These are phyloP conservation scores for Phoma sp. DNA, from an alignment of 2,329 filamentous ascomycete species.

Conservation along the genomic window DNA sequence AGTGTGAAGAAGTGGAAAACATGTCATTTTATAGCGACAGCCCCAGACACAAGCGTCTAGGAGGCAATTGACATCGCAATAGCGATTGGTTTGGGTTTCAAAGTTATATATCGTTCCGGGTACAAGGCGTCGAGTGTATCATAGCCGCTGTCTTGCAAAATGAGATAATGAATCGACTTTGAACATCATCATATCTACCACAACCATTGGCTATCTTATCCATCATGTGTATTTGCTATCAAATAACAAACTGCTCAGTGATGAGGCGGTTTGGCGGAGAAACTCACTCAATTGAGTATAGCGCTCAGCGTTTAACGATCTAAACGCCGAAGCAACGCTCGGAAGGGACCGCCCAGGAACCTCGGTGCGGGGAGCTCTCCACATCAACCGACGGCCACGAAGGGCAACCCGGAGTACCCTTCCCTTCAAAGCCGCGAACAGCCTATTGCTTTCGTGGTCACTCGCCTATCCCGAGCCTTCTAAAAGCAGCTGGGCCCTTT, in stretches of 20 bases:
- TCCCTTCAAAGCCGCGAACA: constrained; percentile 24
- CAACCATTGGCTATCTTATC: background rate
- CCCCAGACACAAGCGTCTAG: constrained; percentile 23
- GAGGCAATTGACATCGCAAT: constrained; percentile 16
- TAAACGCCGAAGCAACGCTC: constrained; percentile 4
- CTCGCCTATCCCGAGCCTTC: background rate
- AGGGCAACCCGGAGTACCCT: constrained; percentile 23
- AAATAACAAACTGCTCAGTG: background rate
- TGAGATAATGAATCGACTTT: constrained; percentile 21
- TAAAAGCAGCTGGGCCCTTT: constrained; percentile 13
- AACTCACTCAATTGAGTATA: constrained; percentile 5
- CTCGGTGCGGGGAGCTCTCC: constrained; percentile 24
- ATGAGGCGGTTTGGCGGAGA: constrained; percentile 5
- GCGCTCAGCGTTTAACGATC: constrained; percentile 12
- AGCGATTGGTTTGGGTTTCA: constrained; percentile 31
- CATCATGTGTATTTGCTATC: background rate
- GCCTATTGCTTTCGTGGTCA: constrained; percentile 14
- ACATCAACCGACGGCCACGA: constrained; percentile 20
- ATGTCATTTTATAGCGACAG: constrained; percentile 15
- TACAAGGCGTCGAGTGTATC: constrained; percentile 41
- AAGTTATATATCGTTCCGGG: constrained; percentile 35
- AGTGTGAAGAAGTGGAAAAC: background rate
- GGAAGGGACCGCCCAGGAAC: constrained; percentile 8
- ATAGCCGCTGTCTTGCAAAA: constrained; percentile 34
- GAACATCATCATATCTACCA: constrained; percentile 8